phyloP scores from a whole-genome alignment of 2,329 filamentous ascomycete species.

The Cladosporium sp. region DNA sequence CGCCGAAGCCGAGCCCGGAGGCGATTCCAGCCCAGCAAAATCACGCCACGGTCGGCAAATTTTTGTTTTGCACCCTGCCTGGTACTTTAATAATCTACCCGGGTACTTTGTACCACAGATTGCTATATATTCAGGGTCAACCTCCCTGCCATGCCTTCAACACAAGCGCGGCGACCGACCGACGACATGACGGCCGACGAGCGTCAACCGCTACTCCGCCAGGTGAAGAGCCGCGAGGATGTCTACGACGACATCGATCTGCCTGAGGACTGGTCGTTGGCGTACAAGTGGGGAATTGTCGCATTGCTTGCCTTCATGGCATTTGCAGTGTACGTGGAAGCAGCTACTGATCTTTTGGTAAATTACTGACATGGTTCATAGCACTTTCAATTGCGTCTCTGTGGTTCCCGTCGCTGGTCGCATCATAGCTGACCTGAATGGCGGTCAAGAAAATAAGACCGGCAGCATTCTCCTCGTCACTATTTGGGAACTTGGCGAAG shows the following conservation, averaged over 20 bases:
- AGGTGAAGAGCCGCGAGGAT: constrained; percentile 12
- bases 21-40: too few species aligned
- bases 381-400: constrained; percentile 31
- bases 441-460: constrained; percentile 18
- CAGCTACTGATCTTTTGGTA: not conserved
- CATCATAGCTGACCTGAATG: constrained; percentile 25
- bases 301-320: constrained; percentile 50
- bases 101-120: too few species aligned
- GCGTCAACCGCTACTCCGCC: constrained; percentile 12
- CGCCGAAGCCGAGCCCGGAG: too few species aligned
- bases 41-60: too few species aligned
- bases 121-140: too few species aligned
- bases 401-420: constrained; percentile 27
- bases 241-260: constrained; percentile 6
- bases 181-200: constrained; percentile 12
- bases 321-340: constrained; percentile 49
- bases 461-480: constrained; percentile 40
- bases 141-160: too few species aligned
- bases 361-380: constrained; percentile 1
- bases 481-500: constrained; percentile 49
- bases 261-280: constrained; percentile 49
- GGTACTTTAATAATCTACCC: too few species aligned
- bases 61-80: too few species aligned
- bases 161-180: too few species aligned
- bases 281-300: constrained; percentile 51